phyloP scores from a whole-genome alignment of 441 rosid genomes.

The Dalechampia spathulata region DNA sequence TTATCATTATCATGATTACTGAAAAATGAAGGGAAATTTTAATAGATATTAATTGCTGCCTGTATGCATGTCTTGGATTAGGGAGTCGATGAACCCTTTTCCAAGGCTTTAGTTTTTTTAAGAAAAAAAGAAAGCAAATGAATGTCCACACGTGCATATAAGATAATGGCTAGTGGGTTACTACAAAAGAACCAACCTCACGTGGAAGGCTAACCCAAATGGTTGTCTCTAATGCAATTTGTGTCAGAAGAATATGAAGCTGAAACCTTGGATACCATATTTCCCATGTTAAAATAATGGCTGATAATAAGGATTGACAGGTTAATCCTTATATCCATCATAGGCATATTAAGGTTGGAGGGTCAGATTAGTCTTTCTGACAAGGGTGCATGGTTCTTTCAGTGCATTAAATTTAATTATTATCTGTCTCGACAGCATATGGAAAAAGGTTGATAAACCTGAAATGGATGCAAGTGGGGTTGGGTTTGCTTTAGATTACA shows the following conservation, averaged over 20 bases:
- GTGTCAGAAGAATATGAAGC: slow-evolving; percentile 44
- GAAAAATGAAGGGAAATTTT: not conserved
- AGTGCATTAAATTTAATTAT: not conserved
- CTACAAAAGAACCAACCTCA: slow-evolving; percentile 29
- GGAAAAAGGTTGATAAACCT: no score
- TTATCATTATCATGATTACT: slow-evolving; percentile 2
- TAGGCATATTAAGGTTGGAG: not conserved
- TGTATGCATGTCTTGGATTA: not conserved
- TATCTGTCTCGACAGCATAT: no score
- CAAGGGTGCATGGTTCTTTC: not conserved
- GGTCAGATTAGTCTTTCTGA: not conserved
- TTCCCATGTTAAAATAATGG: slow-evolving; percentile 15
- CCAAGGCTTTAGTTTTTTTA: slow-evolving; percentile 3
- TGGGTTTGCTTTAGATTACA: no score
- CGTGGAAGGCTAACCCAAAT: slow-evolving; percentile 41
- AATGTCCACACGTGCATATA: slow-evolving; percentile 42
- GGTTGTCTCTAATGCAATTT: slow-evolving; percentile 40
- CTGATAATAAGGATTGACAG: not conserved
- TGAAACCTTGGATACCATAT: slow-evolving; percentile 48
- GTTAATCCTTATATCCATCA: not conserved
- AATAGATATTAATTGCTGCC: not conserved
- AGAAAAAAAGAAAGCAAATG: no score
- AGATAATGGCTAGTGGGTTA: not conserved
- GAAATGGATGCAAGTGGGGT: no score
- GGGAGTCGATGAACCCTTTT: slow-evolving; percentile 2